Conservation (phyloP, 2,329 filamentous ascomycete genomes). For the Hymenoscyphus salicellus region DNA sequence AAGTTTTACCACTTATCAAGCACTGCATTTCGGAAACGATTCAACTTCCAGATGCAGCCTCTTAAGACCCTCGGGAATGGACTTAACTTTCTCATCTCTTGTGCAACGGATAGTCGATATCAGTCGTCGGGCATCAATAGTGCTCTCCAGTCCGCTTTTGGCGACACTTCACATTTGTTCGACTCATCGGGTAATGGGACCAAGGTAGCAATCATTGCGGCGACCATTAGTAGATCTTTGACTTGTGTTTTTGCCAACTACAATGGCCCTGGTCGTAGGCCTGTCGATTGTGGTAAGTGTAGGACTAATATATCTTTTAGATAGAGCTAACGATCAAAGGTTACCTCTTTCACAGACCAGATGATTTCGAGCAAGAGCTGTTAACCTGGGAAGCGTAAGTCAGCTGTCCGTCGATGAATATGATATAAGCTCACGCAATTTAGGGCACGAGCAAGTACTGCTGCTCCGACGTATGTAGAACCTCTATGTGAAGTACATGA, state of each 20-base stretch:
- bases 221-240: conserved; percentile 20
- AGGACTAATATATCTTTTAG: conserved; percentile 13
- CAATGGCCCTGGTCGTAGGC: conserved; percentile 19
- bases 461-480: conserved; percentile 12
- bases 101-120: conserved; percentile 14
- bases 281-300: conserved; percentile 19
- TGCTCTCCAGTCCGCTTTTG: conserved; percentile 10
- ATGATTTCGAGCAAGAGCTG: neutral
- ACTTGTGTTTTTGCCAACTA: conserved; percentile 28
- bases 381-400: conserved; percentile 6
- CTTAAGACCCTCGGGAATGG: neutral
- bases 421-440: neutral
- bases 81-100: conserved; percentile 6
- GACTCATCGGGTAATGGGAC: conserved; percentile 19
- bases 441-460: conserved; percentile 15
- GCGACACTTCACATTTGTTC: conserved; percentile 12
- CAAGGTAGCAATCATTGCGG: conserved; percentile 23
- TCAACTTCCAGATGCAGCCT: neutral
- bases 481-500: neutral
- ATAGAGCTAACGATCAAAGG: conserved; percentile 11
- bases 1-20: conserved; percentile 11
- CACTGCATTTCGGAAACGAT: conserved; percentile 10
- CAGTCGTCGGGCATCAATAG: conserved; percentile 11
- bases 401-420: neutral
- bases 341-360: conserved; percentile 8